Evolutionary conservation across 2,329 filamentous ascomycete genomes (phyloP).

Genomic region (Microsporum audouinii): DNA sequence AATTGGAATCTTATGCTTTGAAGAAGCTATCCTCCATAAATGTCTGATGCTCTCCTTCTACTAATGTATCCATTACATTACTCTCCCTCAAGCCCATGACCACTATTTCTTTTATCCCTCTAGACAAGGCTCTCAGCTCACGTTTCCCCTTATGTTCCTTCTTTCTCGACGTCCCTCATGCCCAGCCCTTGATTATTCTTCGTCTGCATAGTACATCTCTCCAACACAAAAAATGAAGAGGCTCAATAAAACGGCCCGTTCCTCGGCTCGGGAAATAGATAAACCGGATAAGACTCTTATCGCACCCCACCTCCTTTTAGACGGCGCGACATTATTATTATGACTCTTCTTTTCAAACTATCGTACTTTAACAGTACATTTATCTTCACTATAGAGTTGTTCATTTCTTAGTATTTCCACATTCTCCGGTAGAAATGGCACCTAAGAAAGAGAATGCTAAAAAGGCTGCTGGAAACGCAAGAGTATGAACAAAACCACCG

Average conservation of each 20-base stretch:
- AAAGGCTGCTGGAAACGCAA: conserved; percentile 76
- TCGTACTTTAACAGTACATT: neutral
- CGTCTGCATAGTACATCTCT: too few relatives aligned
- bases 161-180: neutral
- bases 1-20: conserved; percentile 10
- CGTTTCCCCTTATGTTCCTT: neutral
- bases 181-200: neutral
- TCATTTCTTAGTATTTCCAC: neutral
- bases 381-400: neutral
- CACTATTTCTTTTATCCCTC: neutral
- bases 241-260: neutral
- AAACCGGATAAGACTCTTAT: conserved; percentile 2
- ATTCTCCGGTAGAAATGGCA: conserved; percentile 43
- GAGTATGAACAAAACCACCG: conserved; percentile 22
- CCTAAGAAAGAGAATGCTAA: conserved; percentile 77
- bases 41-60: neutral
- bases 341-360: neutral
- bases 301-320: neutral
- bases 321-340: neutral
- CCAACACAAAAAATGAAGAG: neutral
- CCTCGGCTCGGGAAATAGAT: neutral
- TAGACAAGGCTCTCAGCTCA: neutral
- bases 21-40: neutral
- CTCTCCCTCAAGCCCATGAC: neutral
- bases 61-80: neutral